Evolutionary conservation across 371 early-diverging fungal genomes (phyloP), one percentile per base, ranked within the genome.

Genomic region (Haplosporangium sp.): DNA sequence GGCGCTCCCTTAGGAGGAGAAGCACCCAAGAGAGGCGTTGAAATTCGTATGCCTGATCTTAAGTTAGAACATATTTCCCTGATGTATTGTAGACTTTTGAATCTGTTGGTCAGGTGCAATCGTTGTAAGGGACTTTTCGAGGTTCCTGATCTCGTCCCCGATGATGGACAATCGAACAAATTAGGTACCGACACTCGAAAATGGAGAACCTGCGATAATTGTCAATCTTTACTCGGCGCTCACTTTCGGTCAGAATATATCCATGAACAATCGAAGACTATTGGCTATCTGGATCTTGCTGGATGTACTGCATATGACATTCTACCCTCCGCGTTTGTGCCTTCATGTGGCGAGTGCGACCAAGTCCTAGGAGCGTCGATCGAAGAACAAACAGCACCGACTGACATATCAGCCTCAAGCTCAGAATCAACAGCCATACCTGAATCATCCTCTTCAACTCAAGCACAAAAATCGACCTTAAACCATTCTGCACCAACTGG

Each of bases 241-340:
- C 77, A 87, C 48, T 91, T 85, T 81, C 79, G 89, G 13, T 72
- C 88, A 60, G 91, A 89, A 47, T 85, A 90, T 59, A 77, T 93
- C 59, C 91, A 92, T 70, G 77, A 84, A 39, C 85, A 83, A 27
- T 86, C 89, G 0, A 71, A 74, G 10, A 83, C 88, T 0, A 64
- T 95, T 0, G 97, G 97, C 7, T 90, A 88, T 61, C 69, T 96
- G 20, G 95, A 96, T 69, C 74, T 92, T 47, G 90, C 89, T 0
- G 91, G 91, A 0, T 92, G 92, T 56, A 77, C 87, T 11, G 86
- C 89, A 1, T 84, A 91, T 72, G 94, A 95, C 77, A 58, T 95
- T 50, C 68, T 93, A 62, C 91, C 93, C 20, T 87, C 88, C 8
- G 83, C 85, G 44, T 93, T 87, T 76, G 83, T 89, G 4, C 88